Conservation (phyloP, 2,329 filamentous ascomycete genomes). For the Sclerotinia sclerotiorum region DNA sequence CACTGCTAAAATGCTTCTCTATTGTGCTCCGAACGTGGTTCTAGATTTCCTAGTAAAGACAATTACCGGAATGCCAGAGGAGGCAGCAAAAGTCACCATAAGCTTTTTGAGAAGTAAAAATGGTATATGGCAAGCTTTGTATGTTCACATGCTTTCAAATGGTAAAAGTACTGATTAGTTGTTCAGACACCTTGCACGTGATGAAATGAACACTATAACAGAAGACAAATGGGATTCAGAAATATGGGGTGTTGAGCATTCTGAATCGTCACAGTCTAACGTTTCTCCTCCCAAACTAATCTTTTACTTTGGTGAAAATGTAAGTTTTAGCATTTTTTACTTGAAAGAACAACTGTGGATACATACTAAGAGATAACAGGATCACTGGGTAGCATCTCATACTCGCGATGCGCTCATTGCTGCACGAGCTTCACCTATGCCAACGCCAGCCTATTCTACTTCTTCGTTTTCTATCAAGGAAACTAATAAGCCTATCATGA, state of each 20-base stretch:
- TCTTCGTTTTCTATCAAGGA: conserved; percentile 29
- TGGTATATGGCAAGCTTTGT: conserved; percentile 59
- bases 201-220: conserved; percentile 59
- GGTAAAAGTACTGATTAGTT: conserved; percentile 16
- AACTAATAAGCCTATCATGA: conserved; percentile 15
- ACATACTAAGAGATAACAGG: conserved; percentile 37
- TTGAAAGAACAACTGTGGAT: not conserved
- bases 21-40: conserved; percentile 44
- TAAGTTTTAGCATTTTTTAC: conserved; percentile 22
- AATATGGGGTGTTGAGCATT: conserved; percentile 53
- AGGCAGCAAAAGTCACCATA: conserved; percentile 52
- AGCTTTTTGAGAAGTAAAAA: conserved; percentile 56
- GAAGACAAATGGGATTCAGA: conserved; percentile 60
- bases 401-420: conserved; percentile 58
- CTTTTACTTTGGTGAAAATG: conserved; percentile 57
- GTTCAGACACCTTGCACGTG: conserved; percentile 51
- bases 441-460: conserved; percentile 38
- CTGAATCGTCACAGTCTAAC: conserved; percentile 25
- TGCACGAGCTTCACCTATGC: conserved; percentile 40
- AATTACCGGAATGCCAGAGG: conserved; percentile 50
- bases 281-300: conserved; percentile 50
- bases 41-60: conserved; percentile 48
- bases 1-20: conserved; percentile 42
- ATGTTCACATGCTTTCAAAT: not conserved
- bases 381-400: conserved; percentile 62